Conservation (phyloP, 2,329 filamentous ascomycete species). For the Fusarium pininemorale region DNA sequence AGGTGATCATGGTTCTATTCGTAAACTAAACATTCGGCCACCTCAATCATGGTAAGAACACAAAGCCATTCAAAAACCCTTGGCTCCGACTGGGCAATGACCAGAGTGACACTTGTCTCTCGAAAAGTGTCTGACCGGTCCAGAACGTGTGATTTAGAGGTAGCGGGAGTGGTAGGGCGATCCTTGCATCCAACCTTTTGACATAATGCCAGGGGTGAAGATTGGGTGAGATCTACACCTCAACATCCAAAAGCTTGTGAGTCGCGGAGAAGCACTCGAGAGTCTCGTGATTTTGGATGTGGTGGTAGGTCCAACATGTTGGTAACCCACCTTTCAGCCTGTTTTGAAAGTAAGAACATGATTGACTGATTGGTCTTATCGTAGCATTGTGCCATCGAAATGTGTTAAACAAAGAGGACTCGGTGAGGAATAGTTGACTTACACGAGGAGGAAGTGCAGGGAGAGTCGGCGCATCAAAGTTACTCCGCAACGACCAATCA, state of each 20-base stretch:
- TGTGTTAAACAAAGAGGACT: slow-evolving; percentile 28
- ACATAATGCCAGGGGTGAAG: slow-evolving; percentile 20
- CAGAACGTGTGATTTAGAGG: slow-evolving; percentile 30
- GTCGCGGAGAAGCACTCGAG: slow-evolving; percentile 8
- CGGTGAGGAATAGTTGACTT: slow-evolving; percentile 32
- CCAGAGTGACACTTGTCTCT: slow-evolving; percentile 31
- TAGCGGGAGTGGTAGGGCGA: slow-evolving; percentile 22
- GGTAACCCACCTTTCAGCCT: slow-evolving; percentile 14
- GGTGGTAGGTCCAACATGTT: slow-evolving; percentile 2
- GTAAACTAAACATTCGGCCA: background rate
- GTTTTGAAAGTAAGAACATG: background rate
- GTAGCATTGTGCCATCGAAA: slow-evolving; percentile 20
- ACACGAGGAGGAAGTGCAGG: slow-evolving; percentile 9
- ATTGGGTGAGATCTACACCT: slow-evolving; percentile 20
- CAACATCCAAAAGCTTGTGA: background rate
- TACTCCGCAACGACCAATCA: slow-evolving; percentile 25
- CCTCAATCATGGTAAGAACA: background rate
- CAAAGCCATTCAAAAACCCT: slow-evolving; percentile 9
- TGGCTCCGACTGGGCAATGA: background rate
- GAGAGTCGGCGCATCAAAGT: slow-evolving; percentile 23
- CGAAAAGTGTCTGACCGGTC: slow-evolving; percentile 23
- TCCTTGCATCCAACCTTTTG: slow-evolving; percentile 27
- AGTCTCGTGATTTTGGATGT: slow-evolving; percentile 23
- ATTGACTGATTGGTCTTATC: slow-evolving; percentile 18
- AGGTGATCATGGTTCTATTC: slow-evolving; percentile 11